phyloP scores from a whole-genome alignment of 31 red algal species.

The Endocladia muricata region DNA sequence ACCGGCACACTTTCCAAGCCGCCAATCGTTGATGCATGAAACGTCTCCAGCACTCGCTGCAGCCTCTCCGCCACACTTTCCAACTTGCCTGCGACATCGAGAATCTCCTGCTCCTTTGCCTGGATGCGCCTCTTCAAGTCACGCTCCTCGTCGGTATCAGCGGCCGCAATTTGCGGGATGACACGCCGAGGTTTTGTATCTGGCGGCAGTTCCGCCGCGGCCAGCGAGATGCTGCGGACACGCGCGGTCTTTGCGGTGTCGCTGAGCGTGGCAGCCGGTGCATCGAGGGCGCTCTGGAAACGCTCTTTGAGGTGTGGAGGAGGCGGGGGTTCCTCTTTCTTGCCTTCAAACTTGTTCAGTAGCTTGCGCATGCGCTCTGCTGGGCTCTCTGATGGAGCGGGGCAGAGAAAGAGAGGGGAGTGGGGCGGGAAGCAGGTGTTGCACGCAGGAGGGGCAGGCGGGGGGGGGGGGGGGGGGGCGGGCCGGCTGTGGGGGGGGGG shows the following conservation, averaged over 20 bases:
- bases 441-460: not conserved
- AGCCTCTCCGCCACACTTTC: constrained; percentile 24
- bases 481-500: not conserved
- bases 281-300: constrained; percentile 34
- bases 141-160: constrained; percentile 41
- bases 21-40: constrained; percentile 22
- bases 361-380: constrained; percentile 26
- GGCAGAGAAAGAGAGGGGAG: not conserved
- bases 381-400: not conserved
- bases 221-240: constrained; percentile 14
- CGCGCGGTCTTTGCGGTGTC: constrained; percentile 22
- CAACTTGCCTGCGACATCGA: constrained; percentile 17
- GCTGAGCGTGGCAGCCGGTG: constrained; percentile 18
- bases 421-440: not conserved
- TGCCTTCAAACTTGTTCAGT: constrained; percentile 51
- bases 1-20: not conserved
- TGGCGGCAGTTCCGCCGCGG: not conserved
- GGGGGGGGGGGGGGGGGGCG: not conserved
- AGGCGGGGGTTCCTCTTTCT: constrained; percentile 22
- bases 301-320: constrained; percentile 41
- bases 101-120: constrained; percentile 51
- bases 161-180: constrained; percentile 27
- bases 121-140: constrained; percentile 40
- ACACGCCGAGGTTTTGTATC: constrained; percentile 8
- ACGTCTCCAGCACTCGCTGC: constrained; percentile 27